phyloP scores from a whole-genome alignment of 768 basidiomycete species.

The Tulasnella sp. region DNA sequence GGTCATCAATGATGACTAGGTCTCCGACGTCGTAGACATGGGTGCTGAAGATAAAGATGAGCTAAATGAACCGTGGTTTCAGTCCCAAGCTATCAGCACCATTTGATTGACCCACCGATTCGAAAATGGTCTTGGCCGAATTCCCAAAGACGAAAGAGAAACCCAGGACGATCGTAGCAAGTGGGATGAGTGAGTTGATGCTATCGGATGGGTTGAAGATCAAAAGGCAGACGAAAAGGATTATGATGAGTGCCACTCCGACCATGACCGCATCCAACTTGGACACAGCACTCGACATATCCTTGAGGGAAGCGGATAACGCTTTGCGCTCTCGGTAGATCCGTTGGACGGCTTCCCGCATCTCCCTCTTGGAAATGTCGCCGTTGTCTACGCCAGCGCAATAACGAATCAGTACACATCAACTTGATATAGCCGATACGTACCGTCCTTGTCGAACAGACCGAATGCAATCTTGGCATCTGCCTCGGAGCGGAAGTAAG shows the following conservation, averaged over 20 bases:
- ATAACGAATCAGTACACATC: not conserved
- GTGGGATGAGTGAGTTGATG: slow-evolving; percentile 58
- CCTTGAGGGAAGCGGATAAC: slow-evolving; percentile 57
- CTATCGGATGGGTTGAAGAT: slow-evolving; percentile 61
- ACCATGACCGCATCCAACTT: slow-evolving; percentile 70
- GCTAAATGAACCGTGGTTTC: slow-evolving; percentile 29
- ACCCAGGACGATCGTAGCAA: slow-evolving; percentile 68
- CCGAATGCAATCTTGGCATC: slow-evolving; percentile 45
- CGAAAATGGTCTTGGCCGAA: slow-evolving; percentile 65
- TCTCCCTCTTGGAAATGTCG: slow-evolving; percentile 63
- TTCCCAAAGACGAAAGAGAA: slow-evolving; percentile 80
- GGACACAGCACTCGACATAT: slow-evolving; percentile 50
- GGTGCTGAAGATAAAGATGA: slow-evolving; percentile 76
- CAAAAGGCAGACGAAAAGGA: slow-evolving; percentile 58
- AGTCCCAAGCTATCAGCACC: not conserved
- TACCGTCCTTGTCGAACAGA: slow-evolving; percentile 17
- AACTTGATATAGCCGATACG: not conserved
- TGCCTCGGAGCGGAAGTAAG: slow-evolving; percentile 57
- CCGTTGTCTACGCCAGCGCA: slow-evolving; percentile 41
- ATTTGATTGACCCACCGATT: slow-evolving; percentile 38
- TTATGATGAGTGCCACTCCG: slow-evolving; percentile 40
- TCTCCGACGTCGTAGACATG: slow-evolving; percentile 82
- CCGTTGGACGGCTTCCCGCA: slow-evolving; percentile 69
- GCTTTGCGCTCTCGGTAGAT: slow-evolving; percentile 70
- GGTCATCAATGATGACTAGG: slow-evolving; percentile 67